Evolutionary conservation across 768 basidiomycete genomes (phyloP).

Genomic region (Holtermannia corniformis): DNA sequence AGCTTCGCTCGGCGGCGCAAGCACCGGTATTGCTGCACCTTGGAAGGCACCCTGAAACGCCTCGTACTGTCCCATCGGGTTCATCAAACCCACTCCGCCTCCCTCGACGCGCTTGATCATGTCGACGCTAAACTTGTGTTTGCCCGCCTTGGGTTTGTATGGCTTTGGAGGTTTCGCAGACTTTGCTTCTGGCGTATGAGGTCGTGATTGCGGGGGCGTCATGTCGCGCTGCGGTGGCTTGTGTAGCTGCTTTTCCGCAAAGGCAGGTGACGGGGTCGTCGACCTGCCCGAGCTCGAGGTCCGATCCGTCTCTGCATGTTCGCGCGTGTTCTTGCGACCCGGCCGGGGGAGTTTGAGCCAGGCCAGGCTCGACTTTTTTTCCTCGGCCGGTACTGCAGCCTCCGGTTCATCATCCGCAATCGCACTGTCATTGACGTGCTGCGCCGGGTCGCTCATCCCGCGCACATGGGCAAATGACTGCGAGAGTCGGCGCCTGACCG

Average conservation of each 20-base stretch:
- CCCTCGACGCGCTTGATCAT: constrained; percentile 44
- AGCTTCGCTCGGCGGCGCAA: background rate
- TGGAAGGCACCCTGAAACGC: constrained; percentile 5
- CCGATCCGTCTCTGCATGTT: background rate
- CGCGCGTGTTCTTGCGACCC: background rate
- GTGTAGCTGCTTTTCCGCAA: background rate
- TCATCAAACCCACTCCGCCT: constrained; percentile 41
- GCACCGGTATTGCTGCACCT: background rate
- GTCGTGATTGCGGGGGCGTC: background rate
- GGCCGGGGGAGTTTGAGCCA: background rate
- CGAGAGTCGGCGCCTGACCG: background rate
- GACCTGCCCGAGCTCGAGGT: background rate
- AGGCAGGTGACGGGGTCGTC: background rate
- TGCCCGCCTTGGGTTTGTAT: constrained; percentile 8
- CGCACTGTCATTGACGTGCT: background rate
- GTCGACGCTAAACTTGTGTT: constrained; percentile 28
- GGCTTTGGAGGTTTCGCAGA: background rate
- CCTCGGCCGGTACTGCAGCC: background rate
- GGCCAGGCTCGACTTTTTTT: background rate
- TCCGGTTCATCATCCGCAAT: background rate
- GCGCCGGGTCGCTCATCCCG: background rate
- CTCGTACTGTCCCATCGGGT: constrained; percentile 42
- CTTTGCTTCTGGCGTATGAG: background rate
- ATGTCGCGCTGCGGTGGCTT: background rate
- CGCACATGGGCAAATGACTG: background rate